Base-by-base conservation (phyloP, 805 yeast genomes). In the Yamadazyma tumulicola region DNA sequence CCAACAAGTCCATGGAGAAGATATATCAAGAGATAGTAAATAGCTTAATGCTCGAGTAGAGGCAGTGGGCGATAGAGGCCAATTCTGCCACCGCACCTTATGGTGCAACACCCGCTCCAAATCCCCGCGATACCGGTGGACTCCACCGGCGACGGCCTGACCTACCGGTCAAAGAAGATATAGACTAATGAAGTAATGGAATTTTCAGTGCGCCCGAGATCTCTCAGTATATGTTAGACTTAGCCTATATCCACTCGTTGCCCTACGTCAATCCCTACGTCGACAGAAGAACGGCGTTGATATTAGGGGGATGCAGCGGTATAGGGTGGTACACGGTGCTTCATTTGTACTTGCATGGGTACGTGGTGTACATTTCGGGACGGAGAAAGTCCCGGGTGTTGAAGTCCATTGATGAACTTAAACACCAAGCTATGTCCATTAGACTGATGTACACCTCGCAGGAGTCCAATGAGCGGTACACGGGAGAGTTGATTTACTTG, bases 261-360 rank as follows among this genome's bases (percentile, higher is more conserved):
- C 89, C 93, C 0, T 84, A 79, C 55, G 58, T 65, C 45, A 64
- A 83, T 45, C 88, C 88, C 0, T 41, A 46, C 1, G 42, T 42
- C 3, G 75, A 72, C 18, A 67, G 85, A 28, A 69, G 77, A 37
- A 79, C 83, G 4, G 88, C 85, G 2, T 61, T 86, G 5, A 77
- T 86, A 19, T 81, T 93, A 0, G 94, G 95, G 2, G 94, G 93
- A 5, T 83, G 80, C 47, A 73, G 82, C 37, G 95, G 95, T 0
- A 74, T 84, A 13, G 95, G 96, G 8, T 85, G 74, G 67, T 82
- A 69, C 52, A 79, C 89, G 0, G 85, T 78, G 6, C 63, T 85
- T 16, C 89, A 85, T 49, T 67, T 86, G 5, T 85, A 81, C 49
- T 63, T 84, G 32, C 95, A 85, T 55, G 96, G 96, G 0, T 83